Evolutionary conservation across 805 yeast species (phyloP).

Genomic region (Nakazawaea sp.): DNA sequence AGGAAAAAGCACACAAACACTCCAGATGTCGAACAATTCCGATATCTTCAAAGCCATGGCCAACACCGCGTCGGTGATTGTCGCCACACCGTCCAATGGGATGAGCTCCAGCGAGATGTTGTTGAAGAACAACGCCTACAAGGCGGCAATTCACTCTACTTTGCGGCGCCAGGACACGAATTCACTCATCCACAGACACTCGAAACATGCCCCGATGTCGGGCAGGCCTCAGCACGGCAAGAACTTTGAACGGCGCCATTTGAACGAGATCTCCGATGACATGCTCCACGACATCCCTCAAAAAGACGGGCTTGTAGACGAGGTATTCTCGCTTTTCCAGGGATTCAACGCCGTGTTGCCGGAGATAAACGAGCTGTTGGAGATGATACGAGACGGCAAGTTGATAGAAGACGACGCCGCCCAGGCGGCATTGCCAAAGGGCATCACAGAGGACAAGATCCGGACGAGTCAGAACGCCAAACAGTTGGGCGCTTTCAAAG

Average conservation of each 20-base stretch:
- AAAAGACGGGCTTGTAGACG: constrained; percentile 12
- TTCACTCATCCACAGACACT: constrained; percentile 17
- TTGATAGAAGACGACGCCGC: constrained; percentile 3
- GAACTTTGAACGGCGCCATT: constrained; percentile 11
- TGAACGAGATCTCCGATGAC: constrained; percentile 55
- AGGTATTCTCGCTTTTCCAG: constrained; percentile 52
- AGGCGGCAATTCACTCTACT: constrained; percentile 40
- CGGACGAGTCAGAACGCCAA: constrained; percentile 33
- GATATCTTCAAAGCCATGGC: constrained; percentile 41
- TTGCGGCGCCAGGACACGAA: constrained; percentile 23
- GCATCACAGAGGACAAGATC: constrained; percentile 34
- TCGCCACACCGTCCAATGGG: constrained; percentile 20
- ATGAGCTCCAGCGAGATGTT: constrained; percentile 14
- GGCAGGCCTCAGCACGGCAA: background rate
- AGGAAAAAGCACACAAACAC: no score
- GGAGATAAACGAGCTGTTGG: constrained; percentile 38
- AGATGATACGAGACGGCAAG: constrained; percentile 18
- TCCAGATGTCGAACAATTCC: constrained; percentile 7
- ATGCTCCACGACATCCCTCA: constrained; percentile 47
- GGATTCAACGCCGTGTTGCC: constrained; percentile 60
- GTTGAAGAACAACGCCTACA: constrained; percentile 25
- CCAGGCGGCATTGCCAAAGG: constrained; percentile 24
- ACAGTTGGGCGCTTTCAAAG: constrained; percentile 29
- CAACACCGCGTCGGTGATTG: constrained; percentile 49
- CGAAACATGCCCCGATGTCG: constrained; percentile 12